These are phyloP conservation scores for Lepidopterella palustris DNA, from an alignment of 495 filamentous ascomycete genomes.

Conservation along the genomic window DNA sequence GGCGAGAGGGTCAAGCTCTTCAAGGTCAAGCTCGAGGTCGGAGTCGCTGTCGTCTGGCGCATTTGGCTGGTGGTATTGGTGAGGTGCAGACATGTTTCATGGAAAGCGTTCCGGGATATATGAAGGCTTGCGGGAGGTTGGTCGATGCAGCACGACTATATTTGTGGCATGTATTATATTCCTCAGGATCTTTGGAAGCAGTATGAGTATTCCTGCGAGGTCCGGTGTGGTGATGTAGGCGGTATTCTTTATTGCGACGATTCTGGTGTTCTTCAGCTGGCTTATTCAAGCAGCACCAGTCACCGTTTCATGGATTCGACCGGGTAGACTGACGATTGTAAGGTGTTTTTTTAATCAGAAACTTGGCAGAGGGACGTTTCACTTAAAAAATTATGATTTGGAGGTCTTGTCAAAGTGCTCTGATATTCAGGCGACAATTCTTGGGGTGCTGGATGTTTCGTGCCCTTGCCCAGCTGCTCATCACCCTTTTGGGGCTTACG, in stretches of 20 bases:
- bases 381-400: no score
- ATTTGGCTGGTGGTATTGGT: conserved; percentile 33
- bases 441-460: not conserved
- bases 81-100: conserved; percentile 36
- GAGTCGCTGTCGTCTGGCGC: conserved; percentile 28
- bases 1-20: conserved; percentile 38
- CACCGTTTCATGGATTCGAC: not conserved
- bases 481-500: not conserved
- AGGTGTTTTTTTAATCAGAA: not conserved
- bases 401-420: not conserved
- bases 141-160: not conserved
- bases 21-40: conserved; percentile 37
- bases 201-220: not conserved
- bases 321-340: not conserved
- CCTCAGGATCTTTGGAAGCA: not conserved
- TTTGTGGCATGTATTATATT: conserved; percentile 2
- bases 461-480: not conserved
- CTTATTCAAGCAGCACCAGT: not conserved
- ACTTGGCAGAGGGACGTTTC: no score
- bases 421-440: not conserved
- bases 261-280: not conserved
- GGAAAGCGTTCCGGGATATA: not conserved
- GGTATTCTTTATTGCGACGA: not conserved
- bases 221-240: not conserved
- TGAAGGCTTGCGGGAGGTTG: not conserved